Conservation (phyloP, 1,139 yeast species). For the Yamadazyma epiphylla region DNA sequence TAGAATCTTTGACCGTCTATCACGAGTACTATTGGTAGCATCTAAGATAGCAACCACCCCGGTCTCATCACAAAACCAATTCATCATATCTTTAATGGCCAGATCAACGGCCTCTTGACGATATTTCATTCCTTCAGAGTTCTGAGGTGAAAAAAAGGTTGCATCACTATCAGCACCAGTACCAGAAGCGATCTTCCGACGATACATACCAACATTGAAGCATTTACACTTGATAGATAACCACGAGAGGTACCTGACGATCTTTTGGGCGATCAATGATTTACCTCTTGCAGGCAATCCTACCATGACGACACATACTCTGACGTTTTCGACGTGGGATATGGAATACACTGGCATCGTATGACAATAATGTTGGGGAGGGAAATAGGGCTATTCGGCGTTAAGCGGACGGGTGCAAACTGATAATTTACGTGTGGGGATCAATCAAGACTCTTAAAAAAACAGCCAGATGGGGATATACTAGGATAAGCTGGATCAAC, state of each 20-base stretch:
- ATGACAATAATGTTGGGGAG: too few relatives aligned
- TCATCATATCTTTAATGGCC: constrained; percentile 81
- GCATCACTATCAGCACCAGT: constrained; percentile 38
- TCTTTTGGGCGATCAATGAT: constrained; percentile 75
- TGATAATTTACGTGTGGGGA: too few relatives aligned
- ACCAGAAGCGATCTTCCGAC: constrained; percentile 53
- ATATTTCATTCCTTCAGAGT: constrained; percentile 57
- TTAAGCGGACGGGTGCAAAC: too few relatives aligned
- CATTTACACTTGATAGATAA: constrained; percentile 81
- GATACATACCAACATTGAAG: constrained; percentile 84
- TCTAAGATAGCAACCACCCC: constrained; percentile 93
- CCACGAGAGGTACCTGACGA: constrained; percentile 91
- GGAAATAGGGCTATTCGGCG: too few relatives aligned
- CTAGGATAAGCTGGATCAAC: too few relatives aligned
- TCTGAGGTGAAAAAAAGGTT: constrained; percentile 71
- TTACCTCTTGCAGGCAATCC: constrained; percentile 74
- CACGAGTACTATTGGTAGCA: constrained; percentile 73
- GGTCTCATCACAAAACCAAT: constrained; percentile 76
- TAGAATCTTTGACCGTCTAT: constrained; percentile 64
- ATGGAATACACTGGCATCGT: constrained; percentile 81
- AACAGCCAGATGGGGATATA: too few relatives aligned
- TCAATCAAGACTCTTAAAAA: too few relatives aligned
- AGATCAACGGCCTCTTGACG: constrained; percentile 66
- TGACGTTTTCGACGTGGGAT: constrained; percentile 65
- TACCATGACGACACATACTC: constrained; percentile 75